Base-by-base conservation (phyloP, 1,139 yeast species). In the Geotrichum histeridarum region DNA sequence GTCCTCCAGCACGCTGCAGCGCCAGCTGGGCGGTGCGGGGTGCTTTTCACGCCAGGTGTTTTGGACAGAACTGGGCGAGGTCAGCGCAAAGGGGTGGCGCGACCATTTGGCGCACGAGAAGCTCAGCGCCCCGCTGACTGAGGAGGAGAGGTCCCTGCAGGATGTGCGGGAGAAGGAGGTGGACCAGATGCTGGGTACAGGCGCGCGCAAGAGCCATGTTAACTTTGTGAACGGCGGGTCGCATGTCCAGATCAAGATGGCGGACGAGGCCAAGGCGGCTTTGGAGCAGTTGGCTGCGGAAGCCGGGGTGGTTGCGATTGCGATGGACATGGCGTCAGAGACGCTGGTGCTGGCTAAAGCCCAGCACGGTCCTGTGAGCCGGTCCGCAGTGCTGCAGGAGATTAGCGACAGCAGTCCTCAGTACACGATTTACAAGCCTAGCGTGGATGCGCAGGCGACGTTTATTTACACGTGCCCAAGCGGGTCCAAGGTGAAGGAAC, bases 401-500 rank as follows among this genome's bases (percentile, higher is more conserved):
- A 69, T 79, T 43, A 66, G 67, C 72, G 73, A 63, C 0, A 70
- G 66, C 2, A 70, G 66, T 47, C 83, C 84, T n/a, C 82, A 81
- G 55, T 91, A 83, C 66, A 80, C 83, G 36, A 64, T 91, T 22
- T 81, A 77, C 66, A 75, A 75, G 42, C 39, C 33, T 3, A 42
- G 18, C 11, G 27, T 22, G 30, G 35, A 37, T n/a, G 35, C n/a
- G 5, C 32, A 69, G 39, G 64, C 67, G 50, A 79, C 78, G 36
- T 89, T 93, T 67, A 81, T 91, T 41, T 89, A 89, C 66, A 79
- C 93, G 6, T 91, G 97, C 69, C 98, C 99, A 2, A 82, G 94
- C 0, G 90, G 93, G 1, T 86, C 96, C 31, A 84, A 84, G 68
- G 94, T 93, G 48, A 86, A 85, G 69, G 95, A 90, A 54, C 79